Percentiles rank a stretch among this genome's conserved stretches.
These are phyloP conservation scores for Ogataea chonburiensis DNA, from an alignment of 805 yeast genomes.

Conservation along the genomic window DNA sequence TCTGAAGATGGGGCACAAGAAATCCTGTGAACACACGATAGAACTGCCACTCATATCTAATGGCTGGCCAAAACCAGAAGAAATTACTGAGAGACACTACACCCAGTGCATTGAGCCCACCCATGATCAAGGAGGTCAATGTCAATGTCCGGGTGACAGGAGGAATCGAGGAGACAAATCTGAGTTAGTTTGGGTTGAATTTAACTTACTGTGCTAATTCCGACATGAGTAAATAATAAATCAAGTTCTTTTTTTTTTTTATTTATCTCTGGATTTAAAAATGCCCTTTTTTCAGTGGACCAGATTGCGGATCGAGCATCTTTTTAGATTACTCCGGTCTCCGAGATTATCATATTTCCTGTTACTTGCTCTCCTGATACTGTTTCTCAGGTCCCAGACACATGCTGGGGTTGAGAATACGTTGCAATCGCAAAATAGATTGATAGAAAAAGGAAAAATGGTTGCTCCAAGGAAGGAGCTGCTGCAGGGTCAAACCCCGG, in stretches of 20 bases:
- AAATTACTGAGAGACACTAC: slow-evolving; percentile 25
- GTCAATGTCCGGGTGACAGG: slow-evolving; percentile 61
- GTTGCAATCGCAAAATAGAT: slow-evolving; percentile 7
- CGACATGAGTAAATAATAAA: slow-evolving; percentile 24
- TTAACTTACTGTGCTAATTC: slow-evolving; percentile 33
- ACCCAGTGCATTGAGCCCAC: slow-evolving; percentile 39
- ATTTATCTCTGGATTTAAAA: neutral
- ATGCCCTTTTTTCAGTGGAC: too few relatives aligned
- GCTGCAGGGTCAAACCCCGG: too few relatives aligned
- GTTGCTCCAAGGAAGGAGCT: too few relatives aligned
- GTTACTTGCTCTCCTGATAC: slow-evolving; percentile 10
- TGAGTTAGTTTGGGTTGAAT: slow-evolving; percentile 9
- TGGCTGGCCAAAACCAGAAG: slow-evolving; percentile 32
- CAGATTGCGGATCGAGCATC: too few relatives aligned
- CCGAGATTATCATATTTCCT: slow-evolving; percentile 18
- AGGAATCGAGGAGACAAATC: slow-evolving; percentile 49
- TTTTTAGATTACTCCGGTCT: slow-evolving; percentile 16
- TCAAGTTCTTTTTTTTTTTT: neutral
- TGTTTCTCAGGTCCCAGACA: slow-evolving; percentile 3
- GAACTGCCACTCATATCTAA: slow-evolving; percentile 37
- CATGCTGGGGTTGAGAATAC: slow-evolving; percentile 3
- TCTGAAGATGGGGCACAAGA: slow-evolving; percentile 41
- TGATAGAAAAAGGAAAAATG: too few relatives aligned
- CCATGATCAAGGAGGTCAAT: slow-evolving; percentile 44
- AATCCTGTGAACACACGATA: slow-evolving; percentile 52